These are phyloP conservation scores for Leishmania aethiopica DNA, from an alignment of 208 protist genomes.

Conservation along the genomic window DNA sequence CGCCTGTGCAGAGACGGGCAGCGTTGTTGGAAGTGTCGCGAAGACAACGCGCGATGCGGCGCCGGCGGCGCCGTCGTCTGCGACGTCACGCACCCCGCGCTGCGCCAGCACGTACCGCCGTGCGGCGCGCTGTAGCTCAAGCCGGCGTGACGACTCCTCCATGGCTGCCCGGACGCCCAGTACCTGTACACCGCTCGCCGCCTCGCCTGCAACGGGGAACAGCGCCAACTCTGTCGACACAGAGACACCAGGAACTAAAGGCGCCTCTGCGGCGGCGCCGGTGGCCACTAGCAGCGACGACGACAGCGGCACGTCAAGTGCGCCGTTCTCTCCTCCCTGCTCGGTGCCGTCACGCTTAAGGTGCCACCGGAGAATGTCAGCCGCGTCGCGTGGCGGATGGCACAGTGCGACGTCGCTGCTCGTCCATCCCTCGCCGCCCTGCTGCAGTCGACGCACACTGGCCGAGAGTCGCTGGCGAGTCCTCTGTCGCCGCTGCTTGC, in stretches of 20 bases:
- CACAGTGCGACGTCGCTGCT: constrained; percentile 21
- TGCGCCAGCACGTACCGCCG: constrained; percentile 62
- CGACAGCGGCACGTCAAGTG: constrained; percentile 4
- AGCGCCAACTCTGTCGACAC: constrained; percentile 31
- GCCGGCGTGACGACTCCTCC: constrained; percentile 67
- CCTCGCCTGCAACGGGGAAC: constrained; percentile 9
- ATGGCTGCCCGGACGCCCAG: constrained; percentile 63
- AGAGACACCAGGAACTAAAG: constrained; percentile 22
- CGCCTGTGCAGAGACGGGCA: constrained; percentile 27
- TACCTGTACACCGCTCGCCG: constrained; percentile 7
- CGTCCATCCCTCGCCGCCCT: not conserved
- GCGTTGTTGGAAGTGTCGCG: constrained; percentile 4
- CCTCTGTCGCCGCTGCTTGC: constrained; percentile 39
- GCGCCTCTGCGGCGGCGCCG: not conserved
- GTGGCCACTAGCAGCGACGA: constrained; percentile 44
- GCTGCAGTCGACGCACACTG: constrained; percentile 38
- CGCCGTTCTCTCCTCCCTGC: not conserved
- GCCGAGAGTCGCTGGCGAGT: constrained; percentile 43
- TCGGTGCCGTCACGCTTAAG: not conserved
- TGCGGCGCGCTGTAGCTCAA: constrained; percentile 71
- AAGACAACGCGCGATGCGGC: not conserved
- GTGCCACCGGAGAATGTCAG: constrained; percentile 40
- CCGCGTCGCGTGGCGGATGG: constrained; percentile 34
- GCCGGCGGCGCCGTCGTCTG: not conserved
- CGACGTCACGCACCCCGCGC: constrained; percentile 38